Evolutionary conservation across 805 yeast species (phyloP).

Genomic region (Trichomonascus vanleenenianus): DNA sequence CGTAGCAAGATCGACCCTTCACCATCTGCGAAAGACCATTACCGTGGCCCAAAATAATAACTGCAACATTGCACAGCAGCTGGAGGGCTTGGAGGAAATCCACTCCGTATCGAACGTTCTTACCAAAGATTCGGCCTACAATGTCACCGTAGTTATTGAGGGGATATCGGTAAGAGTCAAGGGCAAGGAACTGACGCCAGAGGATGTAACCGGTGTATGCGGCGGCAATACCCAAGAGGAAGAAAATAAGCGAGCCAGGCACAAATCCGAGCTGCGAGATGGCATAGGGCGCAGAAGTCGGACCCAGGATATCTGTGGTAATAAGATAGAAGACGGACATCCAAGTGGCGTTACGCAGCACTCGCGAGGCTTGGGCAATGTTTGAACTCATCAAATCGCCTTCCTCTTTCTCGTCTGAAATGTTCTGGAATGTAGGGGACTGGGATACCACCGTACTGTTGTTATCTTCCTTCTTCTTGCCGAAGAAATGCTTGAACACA

Average conservation of each 20-base stretch:
- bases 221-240: constrained; percentile 36
- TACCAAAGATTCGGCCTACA: constrained; percentile 35
- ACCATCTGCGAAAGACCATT: constrained; percentile 36
- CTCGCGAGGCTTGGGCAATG: constrained; percentile 13
- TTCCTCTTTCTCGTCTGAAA: constrained; percentile 4
- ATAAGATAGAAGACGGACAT: constrained; percentile 36
- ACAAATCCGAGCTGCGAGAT: constrained; percentile 38
- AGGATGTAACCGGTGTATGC: constrained; percentile 37
- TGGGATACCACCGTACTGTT: background rate
- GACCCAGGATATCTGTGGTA: constrained; percentile 42
- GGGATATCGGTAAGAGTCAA: constrained; percentile 39
- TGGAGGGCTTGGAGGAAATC: constrained; percentile 36
- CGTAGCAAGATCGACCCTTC: constrained; percentile 30
- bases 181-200: constrained; percentile 30
- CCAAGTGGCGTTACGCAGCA: constrained; percentile 20
- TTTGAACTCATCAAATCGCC: constrained; percentile 1
- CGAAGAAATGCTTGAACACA: constrained; percentile 3
- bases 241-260: constrained; percentile 37
- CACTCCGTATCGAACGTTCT: constrained; percentile 26
- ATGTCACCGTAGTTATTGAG: constrained; percentile 37
- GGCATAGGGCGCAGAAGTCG: constrained; percentile 40
- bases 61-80: constrained; percentile 38
- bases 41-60: constrained; percentile 35
- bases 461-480: constrained; percentile 3
- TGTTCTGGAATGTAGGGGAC: background rate